Base-by-base conservation (phyloP, 202 grass and related monocot genomes). In the Zizania palustris region DNA sequence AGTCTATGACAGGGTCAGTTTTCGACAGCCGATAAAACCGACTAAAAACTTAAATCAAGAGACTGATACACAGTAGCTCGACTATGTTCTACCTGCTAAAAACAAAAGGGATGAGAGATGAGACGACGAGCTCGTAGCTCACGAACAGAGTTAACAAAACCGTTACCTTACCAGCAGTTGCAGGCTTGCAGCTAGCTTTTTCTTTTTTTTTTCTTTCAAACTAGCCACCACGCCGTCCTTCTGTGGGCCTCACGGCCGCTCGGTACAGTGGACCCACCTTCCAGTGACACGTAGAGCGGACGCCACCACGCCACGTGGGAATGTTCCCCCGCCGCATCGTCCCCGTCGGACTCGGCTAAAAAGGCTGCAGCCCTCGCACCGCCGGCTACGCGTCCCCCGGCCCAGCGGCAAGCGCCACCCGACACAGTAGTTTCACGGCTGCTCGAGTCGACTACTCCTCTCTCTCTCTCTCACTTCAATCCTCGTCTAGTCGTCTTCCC, bases 341-440 rank as follows among this genome's bases (percentile, higher is more conserved):
- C 63, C 45, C 39, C 61, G 42, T 83, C 74, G 54, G 44, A n/a
- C 53, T 48, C 11, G 15, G 21, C 28, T 28, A 28, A 28, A 14
- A 72, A 83, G 63, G 74, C 73, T 67, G 39, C 44, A 38, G 38
- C 10, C 48, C 19, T 8, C 11, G 2, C 9, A 9, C 13, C 61
- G 41, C 49, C 22, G 5, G 79, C 87, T 89, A 69, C 87, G 64
- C 53, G 76, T 86, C 92, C 83, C 28, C 84, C 82, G 45, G 63
- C 37, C 53, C n/a, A n/a, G n/a, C n/a, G n/a, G n/a, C n/a, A n/a
- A 82, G 78, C 87, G 81, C 42, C 88, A 54, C 16, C 19, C 84
- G 51, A 57, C 84, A 80, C 74, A n/a, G n/a, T n/a, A 83, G 68
- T 78, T 81, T 78, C 76, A 88, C 92, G 82, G 84, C 81, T 82